Evolutionary conservation across 805 yeast genomes (phyloP).

Genomic region (Saccharomyces jurei): DNA sequence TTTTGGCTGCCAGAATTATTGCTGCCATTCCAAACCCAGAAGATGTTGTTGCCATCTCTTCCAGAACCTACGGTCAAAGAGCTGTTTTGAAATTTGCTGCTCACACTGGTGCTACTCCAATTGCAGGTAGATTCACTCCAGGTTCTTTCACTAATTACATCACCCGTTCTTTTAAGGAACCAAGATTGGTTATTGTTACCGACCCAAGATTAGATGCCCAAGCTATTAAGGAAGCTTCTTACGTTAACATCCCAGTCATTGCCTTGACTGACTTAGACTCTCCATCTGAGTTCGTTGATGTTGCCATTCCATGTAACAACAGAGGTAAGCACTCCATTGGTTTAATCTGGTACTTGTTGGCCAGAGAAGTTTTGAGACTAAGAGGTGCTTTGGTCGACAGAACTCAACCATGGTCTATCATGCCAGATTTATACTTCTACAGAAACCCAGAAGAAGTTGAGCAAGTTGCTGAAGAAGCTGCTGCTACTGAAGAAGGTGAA

Average conservation of each 20-base stretch:
- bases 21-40: slow-evolving; percentile 98
- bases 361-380: slow-evolving; percentile 96
- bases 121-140: slow-evolving; percentile 99
- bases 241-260: slow-evolving; percentile 98
- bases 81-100: slow-evolving; percentile 97
- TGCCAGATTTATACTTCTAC: slow-evolving; percentile 99
- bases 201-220: slow-evolving; percentile 99
- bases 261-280: slow-evolving; percentile 96
- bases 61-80: slow-evolving; percentile 99
- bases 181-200: slow-evolving; percentile 95
- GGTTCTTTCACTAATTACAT: slow-evolving; percentile 99
- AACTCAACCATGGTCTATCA: slow-evolving; percentile 90
- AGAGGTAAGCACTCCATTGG: slow-evolving; percentile 99
- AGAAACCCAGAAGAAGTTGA: slow-evolving; percentile 99
- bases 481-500: slow-evolving; percentile 58
- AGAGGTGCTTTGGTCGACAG: slow-evolving; percentile 94
- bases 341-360: slow-evolving; percentile 96
- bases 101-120: slow-evolving; percentile 98
- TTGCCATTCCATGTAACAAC: slow-evolving; percentile 99
- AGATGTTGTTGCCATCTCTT: slow-evolving; percentile 97
- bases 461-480: slow-evolving; percentile 54
- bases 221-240: slow-evolving; percentile 98
- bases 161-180: slow-evolving; percentile 99
- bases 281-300: slow-evolving; percentile 95
- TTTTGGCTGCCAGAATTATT: slow-evolving; percentile 98